Conservation (phyloP, 306 rosid species). For the Dryas alaskensis region DNA sequence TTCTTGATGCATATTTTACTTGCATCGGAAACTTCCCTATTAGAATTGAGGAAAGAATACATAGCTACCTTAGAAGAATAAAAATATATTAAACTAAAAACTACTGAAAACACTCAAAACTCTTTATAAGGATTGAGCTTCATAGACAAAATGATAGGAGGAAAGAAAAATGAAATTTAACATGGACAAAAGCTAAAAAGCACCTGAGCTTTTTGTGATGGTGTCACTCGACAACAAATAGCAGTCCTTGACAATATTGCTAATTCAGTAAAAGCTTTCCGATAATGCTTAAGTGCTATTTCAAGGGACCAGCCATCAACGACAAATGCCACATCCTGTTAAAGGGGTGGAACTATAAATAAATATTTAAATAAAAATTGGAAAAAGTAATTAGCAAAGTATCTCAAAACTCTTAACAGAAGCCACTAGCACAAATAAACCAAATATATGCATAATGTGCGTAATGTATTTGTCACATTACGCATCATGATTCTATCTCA, state of each 20-base stretch:
- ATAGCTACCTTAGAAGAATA: not conserved
- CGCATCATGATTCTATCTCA: not conserved
- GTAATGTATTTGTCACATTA: too few relatives aligned
- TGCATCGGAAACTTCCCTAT: not conserved
- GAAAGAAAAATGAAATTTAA: not conserved
- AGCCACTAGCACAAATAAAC: not conserved
- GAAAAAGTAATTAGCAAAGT: not conserved
- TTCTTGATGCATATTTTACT: not conserved
- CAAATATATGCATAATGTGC: too few relatives aligned
- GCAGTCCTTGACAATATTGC: constrained; percentile 98
- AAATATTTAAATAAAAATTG: not conserved
- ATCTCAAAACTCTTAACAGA: not conserved
- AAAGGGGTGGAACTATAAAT: constrained; percentile 8
- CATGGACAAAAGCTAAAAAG: not conserved
- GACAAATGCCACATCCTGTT: constrained; percentile 91
- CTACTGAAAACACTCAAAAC: not conserved
- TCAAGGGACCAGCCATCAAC: constrained; percentile 99
- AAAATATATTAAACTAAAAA: not conserved
- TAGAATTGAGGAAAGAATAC: not conserved
- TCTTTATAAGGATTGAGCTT: not conserved
- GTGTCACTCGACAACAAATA: constrained; percentile 97
- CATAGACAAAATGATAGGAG: not conserved
- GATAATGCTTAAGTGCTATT: constrained; percentile 80
- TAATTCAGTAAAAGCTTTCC: constrained; percentile 86
- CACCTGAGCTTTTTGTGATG: constrained; percentile 99